Base-by-base conservation (phyloP, 140 eudicot species). In the Anethum foeniculum region DNA sequence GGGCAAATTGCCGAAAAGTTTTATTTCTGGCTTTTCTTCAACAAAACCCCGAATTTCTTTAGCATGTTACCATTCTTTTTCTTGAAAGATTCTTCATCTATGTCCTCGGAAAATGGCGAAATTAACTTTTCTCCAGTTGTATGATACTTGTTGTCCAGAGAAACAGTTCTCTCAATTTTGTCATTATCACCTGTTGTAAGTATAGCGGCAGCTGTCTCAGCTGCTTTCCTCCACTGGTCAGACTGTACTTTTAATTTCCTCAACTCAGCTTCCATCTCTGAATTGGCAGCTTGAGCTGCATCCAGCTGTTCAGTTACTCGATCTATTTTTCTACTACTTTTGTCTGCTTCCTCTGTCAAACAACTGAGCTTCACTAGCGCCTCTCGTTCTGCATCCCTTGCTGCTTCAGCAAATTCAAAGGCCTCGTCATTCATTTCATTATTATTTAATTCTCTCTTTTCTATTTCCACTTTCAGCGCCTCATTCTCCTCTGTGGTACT, bases 171-270 rank as follows among this genome's bases (percentile, higher is more conserved):
- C 80, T 92, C 88, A 76, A 51, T 73, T 71, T 89, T 92, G 32
- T 90, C 96, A 46, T 74, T 75, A 60, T 79, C 84, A 3, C 85
- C 89, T n/a, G 85, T 85, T 0, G 94, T 87, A 62, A 92, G 90
- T 89, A 92, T 90, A 10, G 93, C 83, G 2, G 97, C 90, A 75
- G 98, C 98, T 0, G 96, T 96, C 84, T 94, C 98, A 16, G 97
- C 98, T 1, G 97, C 98, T 79, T 94, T 94, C 85, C 98, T 90
- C 98, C 98, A 94, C 84, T 94, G 98, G 77, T 94, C 97, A 1
- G 88, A 78, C 75, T 94, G 97, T 39, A 94, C 94, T 76, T 94
- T 92, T 84, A 94, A 79, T 68, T 90, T 87, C 88, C 96, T 87
- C 77, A 94, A 67, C 82, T 94, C 96, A 19, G 93, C 88, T 83